Conservation (phyloP, 306 rosid genomes). For the Corylus americana region DNA sequence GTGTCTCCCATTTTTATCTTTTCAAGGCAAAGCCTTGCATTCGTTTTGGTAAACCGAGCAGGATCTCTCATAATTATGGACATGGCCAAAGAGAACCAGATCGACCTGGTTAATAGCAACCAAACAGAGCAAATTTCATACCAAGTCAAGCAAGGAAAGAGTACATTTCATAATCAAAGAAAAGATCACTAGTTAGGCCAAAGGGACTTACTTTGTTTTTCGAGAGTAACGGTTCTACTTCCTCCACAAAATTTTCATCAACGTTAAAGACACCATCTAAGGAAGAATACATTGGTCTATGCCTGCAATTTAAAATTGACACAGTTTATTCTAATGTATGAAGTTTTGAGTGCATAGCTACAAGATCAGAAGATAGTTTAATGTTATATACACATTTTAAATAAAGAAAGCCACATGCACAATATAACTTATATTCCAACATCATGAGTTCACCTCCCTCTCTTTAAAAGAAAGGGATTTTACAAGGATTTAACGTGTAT, state of each 20-base stretch:
- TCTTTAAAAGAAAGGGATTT: too few species aligned
- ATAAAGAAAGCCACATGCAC: too few species aligned
- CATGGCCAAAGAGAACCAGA: conserved; percentile 77
- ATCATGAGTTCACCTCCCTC: too few species aligned
- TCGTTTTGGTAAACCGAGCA: conserved; percentile 47
- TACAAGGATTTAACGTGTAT: too few species aligned
- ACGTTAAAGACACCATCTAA: neutral
- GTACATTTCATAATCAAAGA: neutral
- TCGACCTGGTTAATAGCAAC: conserved; percentile 56
- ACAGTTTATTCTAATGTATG: too few species aligned
- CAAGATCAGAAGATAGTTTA: too few species aligned
- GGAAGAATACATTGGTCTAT: conserved; percentile 86
- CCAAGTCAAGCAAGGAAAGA: neutral
- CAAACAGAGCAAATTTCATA: neutral
- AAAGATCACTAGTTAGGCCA: neutral
- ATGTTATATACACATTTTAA: too few species aligned
- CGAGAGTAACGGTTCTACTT: conserved; percentile 70
- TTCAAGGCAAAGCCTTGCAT: conserved; percentile 63
- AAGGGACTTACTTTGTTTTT: conserved; percentile 51
- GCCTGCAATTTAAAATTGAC: conserved; percentile 48
- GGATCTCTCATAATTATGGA: conserved; percentile 84
- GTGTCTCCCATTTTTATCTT: conserved; percentile 59
- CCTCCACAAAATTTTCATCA: conserved; percentile 33
- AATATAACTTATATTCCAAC: too few species aligned
- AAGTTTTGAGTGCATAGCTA: too few species aligned